Percentiles rank a stretch among this genome's conserved stretches.
phyloP scores from a whole-genome alignment of 2,329 filamentous ascomycete species.

The Trichoderma cornu-damae region DNA sequence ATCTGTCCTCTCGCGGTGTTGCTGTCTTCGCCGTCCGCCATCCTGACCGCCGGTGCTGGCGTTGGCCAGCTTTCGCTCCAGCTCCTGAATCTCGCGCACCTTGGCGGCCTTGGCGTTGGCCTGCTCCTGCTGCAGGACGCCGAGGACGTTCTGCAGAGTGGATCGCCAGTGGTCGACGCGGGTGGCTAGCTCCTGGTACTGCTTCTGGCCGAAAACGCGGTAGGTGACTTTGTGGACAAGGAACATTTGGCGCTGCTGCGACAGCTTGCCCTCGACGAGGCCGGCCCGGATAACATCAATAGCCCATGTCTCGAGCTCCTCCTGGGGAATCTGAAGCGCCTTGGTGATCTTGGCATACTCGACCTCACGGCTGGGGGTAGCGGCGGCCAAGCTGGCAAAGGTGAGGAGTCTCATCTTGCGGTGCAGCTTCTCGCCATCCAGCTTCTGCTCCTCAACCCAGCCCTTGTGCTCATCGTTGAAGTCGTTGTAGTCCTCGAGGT shows the following conservation, averaged over 20 bases:
- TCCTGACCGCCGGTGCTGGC: constrained; percentile 30
- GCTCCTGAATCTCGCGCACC: constrained; percentile 70
- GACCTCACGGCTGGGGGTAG: constrained; percentile 77
- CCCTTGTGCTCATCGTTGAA: constrained; percentile 88
- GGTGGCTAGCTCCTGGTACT: constrained; percentile 92
- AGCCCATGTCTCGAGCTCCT: constrained; percentile 96
- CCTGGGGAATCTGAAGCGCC: constrained; percentile 72
- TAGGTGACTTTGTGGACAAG: constrained; percentile 94
- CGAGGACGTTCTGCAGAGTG: constrained; percentile 72
- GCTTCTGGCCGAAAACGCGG: constrained; percentile 94
- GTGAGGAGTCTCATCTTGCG: constrained; percentile 96
- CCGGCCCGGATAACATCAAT: constrained; percentile 97
- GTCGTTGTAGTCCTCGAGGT: constrained; percentile 91
- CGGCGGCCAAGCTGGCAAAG: constrained; percentile 81
- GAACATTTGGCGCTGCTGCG: constrained; percentile 88
- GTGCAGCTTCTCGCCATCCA: constrained; percentile 69
- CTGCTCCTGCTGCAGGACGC: constrained; percentile 75
- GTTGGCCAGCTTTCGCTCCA: constrained; percentile 60
- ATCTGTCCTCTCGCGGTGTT: constrained; percentile 46
- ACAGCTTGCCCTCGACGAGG: constrained; percentile 93
- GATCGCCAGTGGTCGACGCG: constrained; percentile 87
- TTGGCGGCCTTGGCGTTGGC: constrained; percentile 69
- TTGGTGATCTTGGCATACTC: constrained; percentile 81
- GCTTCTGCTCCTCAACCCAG: constrained; percentile 71
- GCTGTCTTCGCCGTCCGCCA: constrained; percentile 29